Evolutionary conservation across 495 filamentous ascomycete genomes (phyloP).

Genomic region (Amorphotheca resinae): DNA sequence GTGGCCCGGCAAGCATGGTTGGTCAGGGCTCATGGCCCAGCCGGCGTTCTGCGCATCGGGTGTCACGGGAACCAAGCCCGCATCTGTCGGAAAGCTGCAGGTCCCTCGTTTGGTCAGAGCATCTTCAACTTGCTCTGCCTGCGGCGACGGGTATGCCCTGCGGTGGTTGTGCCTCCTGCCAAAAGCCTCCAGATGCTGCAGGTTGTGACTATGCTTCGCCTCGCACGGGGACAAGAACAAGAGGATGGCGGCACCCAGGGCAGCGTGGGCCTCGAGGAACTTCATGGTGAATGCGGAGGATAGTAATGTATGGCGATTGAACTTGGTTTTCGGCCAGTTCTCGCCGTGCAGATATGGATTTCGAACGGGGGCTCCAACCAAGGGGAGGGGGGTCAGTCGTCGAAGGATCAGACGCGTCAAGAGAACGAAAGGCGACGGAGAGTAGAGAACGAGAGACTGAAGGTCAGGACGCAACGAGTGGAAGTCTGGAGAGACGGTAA

Average conservation of each 20-base stretch:
- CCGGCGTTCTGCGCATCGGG: conserved; percentile 55
- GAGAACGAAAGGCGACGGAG: background rate
- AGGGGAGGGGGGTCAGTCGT: background rate
- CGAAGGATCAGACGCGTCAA: background rate
- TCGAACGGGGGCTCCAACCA: background rate
- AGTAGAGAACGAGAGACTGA: conserved; percentile 1
- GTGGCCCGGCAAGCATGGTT: conserved; percentile 52
- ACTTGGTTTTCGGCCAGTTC: background rate
- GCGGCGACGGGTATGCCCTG: conserved; percentile 11
- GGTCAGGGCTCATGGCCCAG: conserved; percentile 74
- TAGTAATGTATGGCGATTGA: background rate
- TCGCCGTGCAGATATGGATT: background rate
- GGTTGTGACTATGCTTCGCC: conserved; percentile 8
- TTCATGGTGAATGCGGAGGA: conserved; percentile 27
- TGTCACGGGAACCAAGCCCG: conserved; percentile 55
- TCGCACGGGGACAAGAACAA: conserved; percentile 27
- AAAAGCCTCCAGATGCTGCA: conserved; percentile 14
- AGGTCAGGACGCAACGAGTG: background rate
- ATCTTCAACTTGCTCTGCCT: conserved; percentile 10
- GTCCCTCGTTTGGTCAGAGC: conserved; percentile 23
- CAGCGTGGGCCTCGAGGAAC: conserved; percentile 34
- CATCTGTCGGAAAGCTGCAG: conserved; percentile 55
- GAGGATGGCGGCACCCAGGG: conserved; percentile 34
- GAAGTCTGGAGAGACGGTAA: background rate
- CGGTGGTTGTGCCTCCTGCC: conserved; percentile 13